Evolutionary conservation across 345 rosid species (phyloP).

Genomic region (Arabis alpina): DNA sequence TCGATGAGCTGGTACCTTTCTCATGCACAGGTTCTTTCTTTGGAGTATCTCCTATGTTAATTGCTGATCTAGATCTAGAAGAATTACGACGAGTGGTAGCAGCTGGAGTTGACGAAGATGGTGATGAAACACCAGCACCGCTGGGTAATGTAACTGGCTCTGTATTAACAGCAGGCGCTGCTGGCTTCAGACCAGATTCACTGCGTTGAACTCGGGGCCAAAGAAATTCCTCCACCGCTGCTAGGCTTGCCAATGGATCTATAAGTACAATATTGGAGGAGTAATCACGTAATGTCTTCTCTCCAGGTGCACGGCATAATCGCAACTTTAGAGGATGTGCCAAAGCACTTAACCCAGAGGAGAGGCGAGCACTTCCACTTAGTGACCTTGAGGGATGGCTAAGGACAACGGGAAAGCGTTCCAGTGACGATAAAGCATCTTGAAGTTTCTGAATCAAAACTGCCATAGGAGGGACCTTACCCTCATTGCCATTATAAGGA

Average conservation of each 20-base stretch:
- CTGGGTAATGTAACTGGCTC: conserved; percentile 64
- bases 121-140: conserved; percentile 79
- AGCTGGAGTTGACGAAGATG: conserved; percentile 77
- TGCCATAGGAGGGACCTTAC: conserved; percentile 65
- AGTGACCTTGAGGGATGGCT: conserved; percentile 93
- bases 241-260: conserved; percentile 96
- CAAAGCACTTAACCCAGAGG: conserved; percentile 94
- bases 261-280: conserved; percentile 94
- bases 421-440: conserved; percentile 88
- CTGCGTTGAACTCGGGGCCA: conserved; percentile 96
- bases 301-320: conserved; percentile 90
- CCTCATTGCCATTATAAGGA: conserved; percentile 59
- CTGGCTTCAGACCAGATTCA: conserved; percentile 80
- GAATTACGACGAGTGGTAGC: conserved; percentile 72
- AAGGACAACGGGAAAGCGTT: conserved; percentile 94
- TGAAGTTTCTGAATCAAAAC: conserved; percentile 97
- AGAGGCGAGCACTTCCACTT: conserved; percentile 89
- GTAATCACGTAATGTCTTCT: conserved; percentile 92
- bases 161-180: conserved; percentile 65
- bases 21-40: conserved; percentile 71
- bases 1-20: conserved; percentile 77
- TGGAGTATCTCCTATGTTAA: conserved; percentile 70
- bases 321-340: conserved; percentile 96
- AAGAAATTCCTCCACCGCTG: conserved; percentile 95
- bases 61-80: conserved; percentile 82